Percentiles rank a stretch among this genome's conserved stretches.
Evolutionary conservation across 306 rosid genomes (phyloP).

Genomic region (Trifolium dubium): DNA sequence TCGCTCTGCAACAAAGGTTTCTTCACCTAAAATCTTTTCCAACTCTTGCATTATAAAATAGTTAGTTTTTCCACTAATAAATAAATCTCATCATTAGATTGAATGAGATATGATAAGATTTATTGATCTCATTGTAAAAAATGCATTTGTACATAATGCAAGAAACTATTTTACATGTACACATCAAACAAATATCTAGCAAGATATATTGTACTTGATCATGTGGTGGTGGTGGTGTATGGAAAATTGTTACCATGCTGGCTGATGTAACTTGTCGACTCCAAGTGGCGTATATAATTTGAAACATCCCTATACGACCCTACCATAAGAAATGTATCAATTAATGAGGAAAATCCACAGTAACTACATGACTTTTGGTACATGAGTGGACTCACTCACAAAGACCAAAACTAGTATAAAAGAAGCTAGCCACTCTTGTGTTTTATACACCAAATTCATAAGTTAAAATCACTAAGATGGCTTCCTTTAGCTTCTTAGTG

Average conservation of each 20-base stretch:
- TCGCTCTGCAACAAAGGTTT: no score
- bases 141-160: no score
- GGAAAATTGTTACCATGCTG: neutral
- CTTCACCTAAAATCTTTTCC: no score
- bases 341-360: neutral
- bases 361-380: neutral
- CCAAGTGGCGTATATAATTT: neutral
- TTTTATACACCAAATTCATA: neutral
- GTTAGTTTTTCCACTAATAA: no score
- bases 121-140: no score
- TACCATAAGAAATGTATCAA: neutral
- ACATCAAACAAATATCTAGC: no score
- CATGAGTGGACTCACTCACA: neutral
- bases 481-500: slow-evolving; percentile 16
- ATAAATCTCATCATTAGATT: no score
- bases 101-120: no score
- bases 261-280: neutral
- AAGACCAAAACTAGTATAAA: slow-evolving; percentile 5
- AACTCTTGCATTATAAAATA: no score
- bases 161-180: no score
- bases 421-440: neutral
- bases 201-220: no score
- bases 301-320: neutral
- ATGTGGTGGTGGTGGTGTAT: neutral
- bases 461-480: slow-evolving; percentile 2